Percentiles rank a stretch among this genome's conserved stretches.
These are phyloP conservation scores for Kazachstania kunashirensis DNA, from an alignment of 805 yeast species.

Conservation along the genomic window DNA sequence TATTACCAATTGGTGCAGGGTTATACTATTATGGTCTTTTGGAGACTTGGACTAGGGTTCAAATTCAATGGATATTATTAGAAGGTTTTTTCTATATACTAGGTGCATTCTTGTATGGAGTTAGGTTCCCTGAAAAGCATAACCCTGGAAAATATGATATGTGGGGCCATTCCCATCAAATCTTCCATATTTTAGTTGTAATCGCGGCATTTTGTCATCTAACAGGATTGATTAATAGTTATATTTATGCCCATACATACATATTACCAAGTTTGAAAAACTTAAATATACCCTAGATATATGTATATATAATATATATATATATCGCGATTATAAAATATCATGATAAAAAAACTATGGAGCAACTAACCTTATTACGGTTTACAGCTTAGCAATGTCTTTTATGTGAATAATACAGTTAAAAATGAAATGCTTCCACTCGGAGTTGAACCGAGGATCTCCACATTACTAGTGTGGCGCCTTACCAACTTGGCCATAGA, in stretches of 20 bases:
- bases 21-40: conserved; percentile 37
- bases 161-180: conserved; percentile 77
- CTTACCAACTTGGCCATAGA: conserved; percentile 67
- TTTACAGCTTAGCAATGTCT: no score
- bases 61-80: conserved; percentile 48
- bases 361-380: no score
- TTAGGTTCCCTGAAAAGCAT: conserved; percentile 65
- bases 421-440: conserved; percentile 45
- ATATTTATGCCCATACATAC: conserved; percentile 37
- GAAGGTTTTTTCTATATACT: conserved; percentile 69
- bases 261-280: conserved; percentile 4
- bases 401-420: no score
- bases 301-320: no score
- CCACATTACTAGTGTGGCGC: conserved; percentile 86
- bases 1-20: conserved; percentile 58
- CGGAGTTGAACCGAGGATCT: conserved; percentile 76
- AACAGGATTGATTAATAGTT: conserved; percentile 49
- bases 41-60: conserved; percentile 42
- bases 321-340: no score
- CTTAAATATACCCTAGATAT: no score
- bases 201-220: conserved; percentile 70
- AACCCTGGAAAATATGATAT: conserved; percentile 56
- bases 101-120: conserved; percentile 76
- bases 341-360: no score
- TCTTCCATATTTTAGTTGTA: conserved; percentile 71